Evolutionary conservation across 352 stramenopile species (phyloP).

Genomic region (Nothophytophthora sp.): DNA sequence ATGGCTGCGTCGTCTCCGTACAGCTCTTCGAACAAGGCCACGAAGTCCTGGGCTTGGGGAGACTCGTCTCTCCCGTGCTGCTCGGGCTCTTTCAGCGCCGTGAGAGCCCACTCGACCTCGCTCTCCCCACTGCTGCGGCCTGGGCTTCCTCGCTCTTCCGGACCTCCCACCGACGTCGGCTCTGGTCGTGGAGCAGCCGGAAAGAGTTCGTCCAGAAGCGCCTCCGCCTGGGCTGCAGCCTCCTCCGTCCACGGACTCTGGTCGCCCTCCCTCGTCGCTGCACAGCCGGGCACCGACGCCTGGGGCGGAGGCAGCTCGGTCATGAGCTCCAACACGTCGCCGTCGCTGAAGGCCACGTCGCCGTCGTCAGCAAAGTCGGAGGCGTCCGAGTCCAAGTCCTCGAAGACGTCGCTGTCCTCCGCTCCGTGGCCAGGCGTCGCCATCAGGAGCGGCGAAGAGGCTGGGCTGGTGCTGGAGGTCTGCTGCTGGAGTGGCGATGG

Average conservation of each 20-base stretch:
- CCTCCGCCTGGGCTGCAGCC: slow-evolving; percentile 10
- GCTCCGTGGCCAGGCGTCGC: no score
- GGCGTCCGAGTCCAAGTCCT: slow-evolving; percentile 51
- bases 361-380: slow-evolving; percentile 28
- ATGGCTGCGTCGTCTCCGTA: slow-evolving; percentile 16
- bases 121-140: slow-evolving; percentile 1
- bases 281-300: no score
- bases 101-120: slow-evolving; percentile 21
- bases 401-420: slow-evolving; percentile 38
- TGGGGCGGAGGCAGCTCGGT: slow-evolving; percentile 7
- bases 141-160: neutral
- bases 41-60: no score
- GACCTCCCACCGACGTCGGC: no score
- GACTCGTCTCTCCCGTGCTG: neutral
- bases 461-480: no score
- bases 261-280: no score
- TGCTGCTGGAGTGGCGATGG: no score
- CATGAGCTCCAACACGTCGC: slow-evolving; percentile 54
- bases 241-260: no score
- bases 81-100: slow-evolving; percentile 21
- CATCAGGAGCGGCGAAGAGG: no score
- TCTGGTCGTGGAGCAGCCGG: no score
- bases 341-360: slow-evolving; percentile 33
- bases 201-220: slow-evolving; percentile 21
- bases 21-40: slow-evolving; percentile 28